A percentile compares a stretch with the other conserved stretches of the same genome.
Evolutionary conservation across 129 eudicot species (phyloP).

Genomic region (Oenanthe sinensis): DNA sequence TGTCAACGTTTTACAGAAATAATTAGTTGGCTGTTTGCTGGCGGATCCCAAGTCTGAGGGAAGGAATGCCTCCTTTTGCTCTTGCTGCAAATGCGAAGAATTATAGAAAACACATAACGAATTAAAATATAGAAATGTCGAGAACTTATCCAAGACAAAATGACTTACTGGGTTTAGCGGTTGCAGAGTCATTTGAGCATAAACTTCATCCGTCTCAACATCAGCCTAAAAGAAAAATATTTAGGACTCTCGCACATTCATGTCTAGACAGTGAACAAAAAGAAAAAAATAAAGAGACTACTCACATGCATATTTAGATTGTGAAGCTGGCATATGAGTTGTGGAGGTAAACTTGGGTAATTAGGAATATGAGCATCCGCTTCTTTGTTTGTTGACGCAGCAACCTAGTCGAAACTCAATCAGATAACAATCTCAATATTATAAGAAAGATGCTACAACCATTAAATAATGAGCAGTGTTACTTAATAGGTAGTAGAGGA

Average conservation of each 20-base stretch:
- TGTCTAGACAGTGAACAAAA: not conserved
- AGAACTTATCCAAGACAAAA: not conserved
- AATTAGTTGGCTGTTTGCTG: conserved; percentile 84
- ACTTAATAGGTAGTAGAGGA: not conserved
- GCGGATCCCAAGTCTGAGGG: conserved; percentile 72
- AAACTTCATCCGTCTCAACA: conserved; percentile 88
- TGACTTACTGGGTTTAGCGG: conserved; percentile 66
- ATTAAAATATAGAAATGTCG: not conserved
- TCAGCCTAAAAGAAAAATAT: conserved; percentile 57
- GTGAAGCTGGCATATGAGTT: conserved; percentile 90
- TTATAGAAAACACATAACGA: not conserved
- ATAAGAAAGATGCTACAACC: not conserved
- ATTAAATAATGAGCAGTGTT: not conserved
- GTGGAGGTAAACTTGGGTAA: conserved; percentile 85
- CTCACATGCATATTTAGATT: conserved; percentile 89
- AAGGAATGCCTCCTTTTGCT: conserved; percentile 73
- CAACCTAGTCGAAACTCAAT: conserved; percentile 41
- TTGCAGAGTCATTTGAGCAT: conserved; percentile 88
- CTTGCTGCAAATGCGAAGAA: conserved; percentile 37
- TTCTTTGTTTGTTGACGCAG: conserved; percentile 82
- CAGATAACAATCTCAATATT: not conserved
- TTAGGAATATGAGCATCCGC: conserved; percentile 80
- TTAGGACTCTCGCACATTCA: conserved; percentile 1
- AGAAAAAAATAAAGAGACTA: not conserved
- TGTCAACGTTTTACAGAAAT: conserved; percentile 82